Base-by-base conservation (phyloP, 805 yeast genomes). In the Candida vartiovaarae region DNA sequence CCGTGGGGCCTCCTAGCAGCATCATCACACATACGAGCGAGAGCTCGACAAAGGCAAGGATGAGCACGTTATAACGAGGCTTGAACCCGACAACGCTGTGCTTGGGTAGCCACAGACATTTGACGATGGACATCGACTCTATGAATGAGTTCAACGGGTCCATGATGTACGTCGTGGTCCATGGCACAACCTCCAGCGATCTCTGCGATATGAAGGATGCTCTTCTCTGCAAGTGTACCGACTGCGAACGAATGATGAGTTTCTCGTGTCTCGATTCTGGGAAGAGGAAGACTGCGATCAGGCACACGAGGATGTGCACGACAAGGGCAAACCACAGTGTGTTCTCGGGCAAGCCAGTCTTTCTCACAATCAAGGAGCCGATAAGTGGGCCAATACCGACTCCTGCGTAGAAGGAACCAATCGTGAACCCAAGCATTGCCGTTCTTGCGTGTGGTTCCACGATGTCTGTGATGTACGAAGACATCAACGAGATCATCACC, bases 381-480 rank as follows among this genome's bases (percentile, higher is more conserved):
- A 74, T 42, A 33, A 80, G 48, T 0, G 95, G 93, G 2, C 91
- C 93, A 7, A 73, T 9, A 1, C 82, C 82, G 50, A 78, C 54
- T 0, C 89, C 84, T 4, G 72, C 66, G 53, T 75, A 81, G 40
- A 83, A 61, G 15, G 75, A 62, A 8, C 90, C 85, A 57, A 74
- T 67, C 26, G 75, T 64, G 28, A 77, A 63, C 9, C 90, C 86
- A 50, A 85, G 65, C 23, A 73, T 67, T 42, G 74, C 70, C 25
- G 78, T 72, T 48, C 95, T 65, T 43, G 75, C 69, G 31, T 67
- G 70, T 1, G 85, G 74, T 23, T 79, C 82, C 6, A 80, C 80
- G 34, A 86, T 78, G 63, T 88, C 96, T 4, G 87, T 69, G 15
- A 84, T 71, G 56, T 86, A 88, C 47, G 90, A 76, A 56, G 81